Conservation (phyloP, 495 filamentous ascomycete genomes). For the Glonium stellatum region DNA sequence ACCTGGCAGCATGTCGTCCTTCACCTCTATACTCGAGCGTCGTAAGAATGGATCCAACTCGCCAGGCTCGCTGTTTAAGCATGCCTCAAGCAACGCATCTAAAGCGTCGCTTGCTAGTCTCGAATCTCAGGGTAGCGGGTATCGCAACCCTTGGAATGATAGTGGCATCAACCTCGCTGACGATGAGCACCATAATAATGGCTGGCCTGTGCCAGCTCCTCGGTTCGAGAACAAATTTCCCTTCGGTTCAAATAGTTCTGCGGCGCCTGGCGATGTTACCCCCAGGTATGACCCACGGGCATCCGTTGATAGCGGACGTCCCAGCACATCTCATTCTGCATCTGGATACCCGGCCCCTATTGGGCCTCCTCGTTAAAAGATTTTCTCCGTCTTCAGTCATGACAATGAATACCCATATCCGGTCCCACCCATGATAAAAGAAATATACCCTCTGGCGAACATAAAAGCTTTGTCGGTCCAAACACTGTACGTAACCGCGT, state of each 20-base stretch:
- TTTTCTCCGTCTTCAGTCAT: conserved; percentile 15
- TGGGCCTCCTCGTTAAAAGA: conserved; percentile 36
- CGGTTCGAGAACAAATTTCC: conserved; percentile 28
- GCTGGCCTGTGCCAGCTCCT: conserved; percentile 30
- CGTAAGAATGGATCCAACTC: conserved; percentile 86
- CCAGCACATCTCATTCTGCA: conserved; percentile 81
- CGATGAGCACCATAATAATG: conserved; percentile 56
- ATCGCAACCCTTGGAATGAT: conserved; percentile 96
- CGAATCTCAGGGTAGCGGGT: conserved; percentile 84
- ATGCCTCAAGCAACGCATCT: conserved; percentile 86
- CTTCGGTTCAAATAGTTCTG: conserved; percentile 22
- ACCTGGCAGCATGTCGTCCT: conserved; percentile 85
- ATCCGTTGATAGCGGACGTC: conserved; percentile 84
- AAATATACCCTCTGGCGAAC: conserved; percentile 31
- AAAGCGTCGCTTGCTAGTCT: conserved; percentile 90
- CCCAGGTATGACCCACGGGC: conserved; percentile 49
- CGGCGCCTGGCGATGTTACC: conserved; percentile 28
- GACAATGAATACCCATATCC: conserved; percentile 26
- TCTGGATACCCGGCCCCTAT: conserved; percentile 43
- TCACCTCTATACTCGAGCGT: conserved; percentile 84
- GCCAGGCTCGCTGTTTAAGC: conserved; percentile 75
- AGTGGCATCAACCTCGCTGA: conserved; percentile 88
- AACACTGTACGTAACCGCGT: conserved; percentile 10
- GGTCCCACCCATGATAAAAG: conserved; percentile 18
- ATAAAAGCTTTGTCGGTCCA: conserved; percentile 18